A percentile compares a stretch with the other conserved stretches of the same genome.
These are phyloP conservation scores for Ilex paraguariensis DNA, from an alignment of 305 asterid species.

Conservation along the genomic window DNA sequence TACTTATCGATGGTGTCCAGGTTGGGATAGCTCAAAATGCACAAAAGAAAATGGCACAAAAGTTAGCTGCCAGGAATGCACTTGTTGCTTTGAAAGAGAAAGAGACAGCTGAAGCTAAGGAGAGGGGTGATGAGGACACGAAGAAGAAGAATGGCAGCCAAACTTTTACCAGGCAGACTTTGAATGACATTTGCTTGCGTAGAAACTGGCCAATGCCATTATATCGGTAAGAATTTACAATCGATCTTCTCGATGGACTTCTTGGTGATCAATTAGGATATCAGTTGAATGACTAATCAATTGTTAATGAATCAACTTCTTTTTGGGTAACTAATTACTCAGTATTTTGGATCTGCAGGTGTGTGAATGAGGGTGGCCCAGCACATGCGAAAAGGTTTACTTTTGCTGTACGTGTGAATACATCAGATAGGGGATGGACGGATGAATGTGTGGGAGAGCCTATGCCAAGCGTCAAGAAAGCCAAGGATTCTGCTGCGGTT, in stretches of 20 bases:
- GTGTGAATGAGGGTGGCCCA: constrained; percentile 91
- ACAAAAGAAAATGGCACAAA: constrained; percentile 98
- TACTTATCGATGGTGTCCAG: constrained; percentile 83
- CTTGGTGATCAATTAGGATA: too few species aligned
- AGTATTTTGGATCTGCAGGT: constrained; percentile 28
- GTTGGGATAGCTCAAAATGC: constrained; percentile 86
- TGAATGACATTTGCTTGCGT: constrained; percentile 89
- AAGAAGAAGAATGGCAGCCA: constrained; percentile 74
- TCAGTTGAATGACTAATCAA: too few species aligned
- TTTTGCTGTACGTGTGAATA: constrained; percentile 80
- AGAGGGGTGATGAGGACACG: constrained; percentile 44
- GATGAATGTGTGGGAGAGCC: constrained; percentile 98
- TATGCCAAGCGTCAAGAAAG: constrained; percentile 98
- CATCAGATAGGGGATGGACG: constrained; percentile 85
- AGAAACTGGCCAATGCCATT: constrained; percentile 99
- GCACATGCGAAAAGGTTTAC: constrained; percentile 97
- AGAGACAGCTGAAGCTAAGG: constrained; percentile 58
- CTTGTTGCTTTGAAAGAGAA: constrained; percentile 81
- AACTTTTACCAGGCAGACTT: constrained; percentile 87
- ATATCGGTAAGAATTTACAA: constrained; percentile 47
- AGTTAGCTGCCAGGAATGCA: constrained; percentile 95
- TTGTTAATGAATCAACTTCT: too few species aligned
- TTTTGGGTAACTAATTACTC: too few species aligned
- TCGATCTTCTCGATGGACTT: too few species aligned
- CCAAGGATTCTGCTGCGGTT: constrained; percentile 93